Base-by-base conservation (phyloP, 768 basidiomycete species). In the Lentinula sp. region DNA sequence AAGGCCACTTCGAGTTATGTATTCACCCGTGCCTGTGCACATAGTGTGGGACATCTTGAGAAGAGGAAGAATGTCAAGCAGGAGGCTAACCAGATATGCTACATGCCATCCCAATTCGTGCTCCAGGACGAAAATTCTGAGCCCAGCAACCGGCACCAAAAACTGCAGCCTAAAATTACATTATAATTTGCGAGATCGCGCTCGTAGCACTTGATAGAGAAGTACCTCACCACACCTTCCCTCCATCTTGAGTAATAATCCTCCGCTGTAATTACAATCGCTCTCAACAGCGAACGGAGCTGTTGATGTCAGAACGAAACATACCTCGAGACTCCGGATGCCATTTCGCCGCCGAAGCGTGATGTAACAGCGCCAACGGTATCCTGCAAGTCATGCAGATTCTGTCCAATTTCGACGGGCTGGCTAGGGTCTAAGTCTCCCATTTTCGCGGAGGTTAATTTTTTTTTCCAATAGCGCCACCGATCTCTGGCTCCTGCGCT, bases 341-440 rank as follows among this genome's bases (percentile, higher is more conserved):
- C 84, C 57, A 85, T 66, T 15, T 75, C 3, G 74, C 79, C 33
- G 66, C 79, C 33, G 66, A 61, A 1, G 67, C 65, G 64, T 81
- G 77, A 84, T 13, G 77, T 84, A 39, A 91, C 77, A n/a, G 90
- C 90, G 15, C 91, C 91, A 6, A 93, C 91, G 0, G 91, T 93
- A 69, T 93, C 91, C 67, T 91, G 88, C 58, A 85, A 76, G 62
- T 73, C 74, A 62, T 67, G 65, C 66, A 71, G 62, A 60, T 37
- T 63, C 46, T 37, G 59, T 12, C 46, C 42, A 28, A 28, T 28
- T 28, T 28, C 28, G 28, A 28, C 3, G 28, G 28, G 28, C n/a
- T 45, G 35, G 20, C 16, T 57, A 20, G 60, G 9, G 16, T 43
- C 60, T 9, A 61, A 57, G 3, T 61, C 33, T 15, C 57, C 63